Evolutionary conservation across 2,329 filamentous ascomycete species (phyloP), one percentile per base, ranked within the genome.

Genomic region (Botryotinia convoluta): DNA sequence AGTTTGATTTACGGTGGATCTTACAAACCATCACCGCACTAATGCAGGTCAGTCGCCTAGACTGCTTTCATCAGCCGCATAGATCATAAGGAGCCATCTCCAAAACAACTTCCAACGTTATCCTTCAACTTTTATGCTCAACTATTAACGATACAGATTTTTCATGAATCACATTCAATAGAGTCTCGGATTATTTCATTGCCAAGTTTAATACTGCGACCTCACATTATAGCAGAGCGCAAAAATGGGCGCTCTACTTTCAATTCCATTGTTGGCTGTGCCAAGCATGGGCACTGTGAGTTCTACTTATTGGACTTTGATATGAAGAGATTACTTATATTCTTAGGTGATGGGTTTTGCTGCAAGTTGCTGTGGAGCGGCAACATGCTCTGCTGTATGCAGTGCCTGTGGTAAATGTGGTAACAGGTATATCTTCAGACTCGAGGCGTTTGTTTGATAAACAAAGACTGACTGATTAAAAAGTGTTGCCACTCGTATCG

Each of bases 371-470:
- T 99, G 96, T 82, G 96, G 96, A 81, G 96, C 96, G 42, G 95
- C 96, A 63, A 98, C 96, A 70, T 98, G 95, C 84, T 97, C 94
- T 78, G 95, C 96, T 82, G 92, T 98, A 67, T 98, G 95, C 85
- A 96, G 93, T 82, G 93, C 94, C 20, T 99, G 95, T 82, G 95
- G 96, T 70, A 98, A 98, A 83, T 98, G 95, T 84, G 93, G 95
- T 79, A 98, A 97, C 86, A 97, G 93, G 93, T 94, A 83, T 75
- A 82, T 77, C 65, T 57, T 62, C 22, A 57, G 18, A 57, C 14
- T 35, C 67, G 29, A 48, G 62, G 67, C 35, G 14, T 39, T 59
- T 5, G 26, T 51, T 42, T 62, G 44, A 70, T 68, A 60, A 54
- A 72, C 61, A 54, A 44, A 32, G 20, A 62, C 29, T 61, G 61